phyloP scores from a whole-genome alignment of 345 rosid genomes.

The Populus tremula region DNA sequence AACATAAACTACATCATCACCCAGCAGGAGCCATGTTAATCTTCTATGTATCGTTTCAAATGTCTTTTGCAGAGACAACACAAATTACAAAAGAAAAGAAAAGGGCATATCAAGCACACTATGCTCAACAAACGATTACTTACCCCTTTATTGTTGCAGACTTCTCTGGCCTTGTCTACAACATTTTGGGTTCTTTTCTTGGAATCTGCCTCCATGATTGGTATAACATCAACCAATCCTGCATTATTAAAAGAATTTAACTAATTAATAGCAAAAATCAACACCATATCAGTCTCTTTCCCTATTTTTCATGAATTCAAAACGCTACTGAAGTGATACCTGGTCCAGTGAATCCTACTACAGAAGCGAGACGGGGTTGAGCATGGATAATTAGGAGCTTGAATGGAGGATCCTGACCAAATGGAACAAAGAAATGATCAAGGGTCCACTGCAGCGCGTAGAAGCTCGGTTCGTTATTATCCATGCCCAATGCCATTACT shows the following conservation, averaged over 20 bases:
- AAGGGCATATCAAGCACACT: too few relatives aligned
- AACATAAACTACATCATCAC: too few relatives aligned
- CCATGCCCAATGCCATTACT: slow-evolving; percentile 48
- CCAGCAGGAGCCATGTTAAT: too few relatives aligned
- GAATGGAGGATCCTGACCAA: slow-evolving; percentile 31
- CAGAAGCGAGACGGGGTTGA: slow-evolving; percentile 31
- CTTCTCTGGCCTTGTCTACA: slow-evolving; percentile 24
- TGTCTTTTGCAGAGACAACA: too few relatives aligned
- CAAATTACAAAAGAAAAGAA: too few relatives aligned
- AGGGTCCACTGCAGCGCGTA: slow-evolving; percentile 55
- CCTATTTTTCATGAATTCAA: too few relatives aligned
- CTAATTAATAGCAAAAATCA: neutral
- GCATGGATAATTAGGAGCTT: slow-evolving; percentile 54
- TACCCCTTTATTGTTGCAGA: slow-evolving; percentile 34
- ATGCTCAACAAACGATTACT: slow-evolving; percentile 6
- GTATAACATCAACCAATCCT: slow-evolving; percentile 24
- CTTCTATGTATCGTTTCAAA: too few relatives aligned
- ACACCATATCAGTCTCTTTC: neutral
- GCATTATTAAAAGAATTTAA: neutral
- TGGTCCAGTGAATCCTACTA: slow-evolving; percentile 40
- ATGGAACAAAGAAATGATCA: slow-evolving; percentile 48
- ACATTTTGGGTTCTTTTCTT: slow-evolving; percentile 26
- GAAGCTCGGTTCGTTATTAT: slow-evolving; percentile 48
- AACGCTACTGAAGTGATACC: slow-evolving; percentile 12
- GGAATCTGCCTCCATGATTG: slow-evolving; percentile 34